Evolutionary conservation across 495 filamentous ascomycete species (phyloP), one percentile per base, ranked within the genome.

Genomic region (Trichoderma orchidacearum): DNA sequence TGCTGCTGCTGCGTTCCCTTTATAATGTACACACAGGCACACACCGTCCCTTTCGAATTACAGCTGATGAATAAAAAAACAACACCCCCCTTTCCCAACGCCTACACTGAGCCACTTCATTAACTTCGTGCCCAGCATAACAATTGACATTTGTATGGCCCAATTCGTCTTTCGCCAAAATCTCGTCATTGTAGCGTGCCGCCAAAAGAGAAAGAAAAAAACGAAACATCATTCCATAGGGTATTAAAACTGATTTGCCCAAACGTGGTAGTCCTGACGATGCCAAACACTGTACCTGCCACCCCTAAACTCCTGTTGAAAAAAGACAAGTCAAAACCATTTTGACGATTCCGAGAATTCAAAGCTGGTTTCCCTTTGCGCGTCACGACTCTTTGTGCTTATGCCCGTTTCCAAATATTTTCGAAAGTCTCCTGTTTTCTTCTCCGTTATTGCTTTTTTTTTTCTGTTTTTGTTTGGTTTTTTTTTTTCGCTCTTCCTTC

Each of bases 221-320:
- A 36, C 8, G 17, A 36, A 11, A 36, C 8, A 36, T 36, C 34
- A 36, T 36, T 15, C 34, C 34, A 31, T 29, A 36, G 51, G 48
- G 54, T 51, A 41, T 56, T 36, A 55, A 59, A 50, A 58, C 56
- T 55, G 3, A 52, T 57, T 15, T 41, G 41, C 55, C 53, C 51
- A 23, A 53, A 6, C 13, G 34, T n/a, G 34, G 34, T 36, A 7
- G 17, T 36, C 34, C 34, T 36, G 34, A 29, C 51, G 15, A 5
- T 30, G 51, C 51, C 48, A 17, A 51, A 51, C 17, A 15, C 5
- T 30, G 48, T 51, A 29, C 7, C 9, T 51, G 6, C 4, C 51
- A 12, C 45, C 51, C 31, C 55, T 51, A 11, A 61, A 61, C 61
- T 55, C 61, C 61, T n/a, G n/a, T 21, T 36, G 34, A 15, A 15